Evolutionary conservation across 352 stramenopile species (phyloP).

Genomic region (Pilasporangium apinafurcum): DNA sequence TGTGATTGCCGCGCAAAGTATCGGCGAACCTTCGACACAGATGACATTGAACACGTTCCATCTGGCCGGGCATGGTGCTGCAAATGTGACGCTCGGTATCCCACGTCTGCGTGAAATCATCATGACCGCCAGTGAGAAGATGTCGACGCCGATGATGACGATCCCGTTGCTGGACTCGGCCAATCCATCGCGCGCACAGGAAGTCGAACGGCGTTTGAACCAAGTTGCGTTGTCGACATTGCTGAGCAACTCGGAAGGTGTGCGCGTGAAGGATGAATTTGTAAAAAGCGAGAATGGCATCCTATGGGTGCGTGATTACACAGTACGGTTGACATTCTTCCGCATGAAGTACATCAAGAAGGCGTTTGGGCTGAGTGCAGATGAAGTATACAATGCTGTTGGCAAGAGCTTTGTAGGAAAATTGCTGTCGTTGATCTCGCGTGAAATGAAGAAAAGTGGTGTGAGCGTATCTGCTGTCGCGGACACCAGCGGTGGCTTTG

Average conservation of each 20-base stretch:
- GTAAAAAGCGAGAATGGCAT: slow-evolving; percentile 84
- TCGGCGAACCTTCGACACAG: slow-evolving; percentile 99
- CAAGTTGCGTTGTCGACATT: slow-evolving; percentile 93
- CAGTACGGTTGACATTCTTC: slow-evolving; percentile 94
- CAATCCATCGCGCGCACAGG: slow-evolving; percentile 39
- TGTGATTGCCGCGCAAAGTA: slow-evolving; percentile 96
- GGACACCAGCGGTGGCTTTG: slow-evolving; percentile 38
- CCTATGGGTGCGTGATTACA: slow-evolving; percentile 96
- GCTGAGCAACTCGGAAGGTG: slow-evolving; percentile 87
- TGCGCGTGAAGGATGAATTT: slow-evolving; percentile 91
- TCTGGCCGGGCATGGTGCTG: slow-evolving; percentile 96
- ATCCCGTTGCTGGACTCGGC: slow-evolving; percentile 88
- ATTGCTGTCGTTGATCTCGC: slow-evolving; percentile 92
- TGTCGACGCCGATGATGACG: slow-evolving; percentile 98
- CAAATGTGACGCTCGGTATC: slow-evolving; percentile 99
- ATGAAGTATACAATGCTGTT: slow-evolving; percentile 90
- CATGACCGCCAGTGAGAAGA: slow-evolving; percentile 97
- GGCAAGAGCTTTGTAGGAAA: slow-evolving; percentile 88
- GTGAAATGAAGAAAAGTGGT: slow-evolving; percentile 91
- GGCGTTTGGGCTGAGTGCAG: slow-evolving; percentile 93
- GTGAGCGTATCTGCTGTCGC: slow-evolving; percentile 42
- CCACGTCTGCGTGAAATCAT: slow-evolving; percentile 99
- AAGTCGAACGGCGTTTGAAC: slow-evolving; percentile 88
- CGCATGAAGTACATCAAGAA: slow-evolving; percentile 91
- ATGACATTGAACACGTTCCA: slow-evolving; percentile 99